These are phyloP conservation scores for Elaeagnus macrophylla DNA, from an alignment of 306 rosid species.

Conservation along the genomic window DNA sequence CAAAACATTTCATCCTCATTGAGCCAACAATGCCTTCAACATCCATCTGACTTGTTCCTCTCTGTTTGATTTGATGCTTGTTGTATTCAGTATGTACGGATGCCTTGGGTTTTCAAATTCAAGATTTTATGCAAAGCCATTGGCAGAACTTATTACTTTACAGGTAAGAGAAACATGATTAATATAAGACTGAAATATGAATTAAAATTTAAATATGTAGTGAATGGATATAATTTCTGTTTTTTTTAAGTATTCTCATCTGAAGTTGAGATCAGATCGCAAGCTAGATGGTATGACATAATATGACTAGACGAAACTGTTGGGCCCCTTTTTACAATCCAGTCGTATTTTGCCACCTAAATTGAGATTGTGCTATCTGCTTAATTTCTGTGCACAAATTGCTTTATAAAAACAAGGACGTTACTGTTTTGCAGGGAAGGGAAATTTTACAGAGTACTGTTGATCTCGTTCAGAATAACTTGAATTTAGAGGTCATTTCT, in stretches of 20 bases:
- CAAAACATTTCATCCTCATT: not conserved
- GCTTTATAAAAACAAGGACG: not conserved
- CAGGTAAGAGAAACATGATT: constrained; percentile 46
- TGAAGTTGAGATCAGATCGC: no score
- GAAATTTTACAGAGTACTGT: constrained; percentile 93
- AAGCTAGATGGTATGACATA: no score
- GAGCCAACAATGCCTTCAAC: constrained; percentile 1
- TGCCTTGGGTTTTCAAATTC: constrained; percentile 94
- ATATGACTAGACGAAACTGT: no score
- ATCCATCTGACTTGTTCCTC: constrained; percentile 5
- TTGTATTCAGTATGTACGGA: constrained; percentile 83
- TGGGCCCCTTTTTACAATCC: no score
- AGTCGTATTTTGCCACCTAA: no score
- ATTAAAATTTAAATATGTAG: no score
- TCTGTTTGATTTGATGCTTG: constrained; percentile 6
- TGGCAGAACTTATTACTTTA: constrained; percentile 87
- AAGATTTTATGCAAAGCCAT: constrained; percentile 92
- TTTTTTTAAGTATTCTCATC: no score
- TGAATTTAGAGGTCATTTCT: constrained; percentile 78
- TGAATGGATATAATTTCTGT: no score
- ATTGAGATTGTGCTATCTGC: no score
- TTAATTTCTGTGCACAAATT: no score
- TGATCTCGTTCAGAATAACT: constrained; percentile 85
- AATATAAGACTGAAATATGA: constrained; percentile 4
- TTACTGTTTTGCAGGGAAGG: constrained; percentile 66